Evolutionary conservation across 805 yeast species (phyloP).

Genomic region (Candida insectalens): DNA sequence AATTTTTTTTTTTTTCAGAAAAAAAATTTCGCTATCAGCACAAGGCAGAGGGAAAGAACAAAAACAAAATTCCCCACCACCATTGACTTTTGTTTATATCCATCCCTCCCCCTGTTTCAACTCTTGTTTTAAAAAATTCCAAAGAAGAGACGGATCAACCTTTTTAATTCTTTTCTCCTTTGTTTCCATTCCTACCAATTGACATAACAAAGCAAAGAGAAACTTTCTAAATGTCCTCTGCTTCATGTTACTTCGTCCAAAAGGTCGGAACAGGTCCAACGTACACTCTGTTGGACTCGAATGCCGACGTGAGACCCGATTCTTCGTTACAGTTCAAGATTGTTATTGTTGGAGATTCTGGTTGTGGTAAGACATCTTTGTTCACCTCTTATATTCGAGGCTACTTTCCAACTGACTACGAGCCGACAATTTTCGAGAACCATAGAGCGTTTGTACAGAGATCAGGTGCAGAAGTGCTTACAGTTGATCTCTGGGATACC

Average conservation of each 20-base stretch:
- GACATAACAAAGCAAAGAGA: too few species aligned
- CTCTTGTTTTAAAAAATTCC: too few species aligned
- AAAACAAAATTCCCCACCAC: too few species aligned
- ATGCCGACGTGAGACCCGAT: constrained; percentile 4
- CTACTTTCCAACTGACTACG: constrained; percentile 94
- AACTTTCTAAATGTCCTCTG: not conserved
- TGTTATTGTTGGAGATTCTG: constrained; percentile 99
- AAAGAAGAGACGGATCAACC: too few species aligned
- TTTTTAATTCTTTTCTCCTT: too few species aligned
- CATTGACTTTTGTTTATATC: too few species aligned
- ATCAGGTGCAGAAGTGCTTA: constrained; percentile 78
- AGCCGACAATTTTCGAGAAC: constrained; percentile 94
- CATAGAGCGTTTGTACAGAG: constrained; percentile 89
- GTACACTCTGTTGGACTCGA: constrained; percentile 1
- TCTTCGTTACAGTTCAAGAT: constrained; percentile 22
- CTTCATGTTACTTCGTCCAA: not conserved
- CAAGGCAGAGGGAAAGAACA: too few species aligned
- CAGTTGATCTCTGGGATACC: constrained; percentile 89
- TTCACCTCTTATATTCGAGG: constrained; percentile 91
- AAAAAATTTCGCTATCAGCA: too few species aligned
- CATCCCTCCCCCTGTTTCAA: too few species aligned
- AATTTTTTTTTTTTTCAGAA: too few species aligned
- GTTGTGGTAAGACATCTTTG: constrained; percentile 95
- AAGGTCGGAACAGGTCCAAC: not conserved
- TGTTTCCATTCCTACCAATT: too few species aligned